phyloP scores from a whole-genome alignment of 768 basidiomycete genomes.

The Suillus clintonianus region DNA sequence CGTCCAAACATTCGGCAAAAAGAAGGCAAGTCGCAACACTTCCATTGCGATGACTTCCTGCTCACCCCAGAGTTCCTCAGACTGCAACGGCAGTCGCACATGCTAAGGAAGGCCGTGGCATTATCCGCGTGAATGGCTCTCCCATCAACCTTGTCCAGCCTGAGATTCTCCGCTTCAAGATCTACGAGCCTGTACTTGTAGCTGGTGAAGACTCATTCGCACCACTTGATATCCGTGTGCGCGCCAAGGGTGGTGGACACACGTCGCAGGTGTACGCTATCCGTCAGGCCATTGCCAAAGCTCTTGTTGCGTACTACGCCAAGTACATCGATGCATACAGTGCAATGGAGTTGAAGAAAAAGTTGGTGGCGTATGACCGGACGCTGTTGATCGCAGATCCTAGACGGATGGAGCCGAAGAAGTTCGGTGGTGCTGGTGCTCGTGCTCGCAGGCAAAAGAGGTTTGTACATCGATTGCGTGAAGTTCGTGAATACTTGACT shows the following conservation, averaged over 20 bases:
- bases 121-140: slow-evolving; percentile 95
- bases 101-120: slow-evolving; percentile 93
- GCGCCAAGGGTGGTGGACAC: slow-evolving; percentile 99
- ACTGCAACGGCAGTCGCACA: slow-evolving; percentile 98
- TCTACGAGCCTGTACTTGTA: slow-evolving; percentile 96
- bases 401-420: slow-evolving; percentile 98
- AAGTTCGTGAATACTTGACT: not conserved
- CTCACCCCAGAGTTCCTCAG: slow-evolving; percentile 40
- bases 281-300: slow-evolving; percentile 98
- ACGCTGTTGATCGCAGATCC: slow-evolving; percentile 90
- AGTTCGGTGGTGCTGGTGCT: slow-evolving; percentile 98
- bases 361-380: slow-evolving; percentile 92
- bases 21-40: slow-evolving; percentile 73
- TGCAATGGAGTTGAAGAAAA: slow-evolving; percentile 98
- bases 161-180: slow-evolving; percentile 94
- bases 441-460: slow-evolving; percentile 98
- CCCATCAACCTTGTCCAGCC: slow-evolving; percentile 96
- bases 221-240: slow-evolving; percentile 92
- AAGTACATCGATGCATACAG: slow-evolving; percentile 98
- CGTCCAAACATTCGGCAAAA: slow-evolving; percentile 99
- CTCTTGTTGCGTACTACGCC: slow-evolving; percentile 96
- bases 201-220: slow-evolving; percentile 88
- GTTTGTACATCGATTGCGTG: slow-evolving; percentile 37
- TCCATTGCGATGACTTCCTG: slow-evolving; percentile 8
- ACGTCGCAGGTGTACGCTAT: slow-evolving; percentile 99